These are phyloP conservation scores for Apiospora marii DNA, from an alignment of 2,329 filamentous ascomycete genomes.

Conservation along the genomic window DNA sequence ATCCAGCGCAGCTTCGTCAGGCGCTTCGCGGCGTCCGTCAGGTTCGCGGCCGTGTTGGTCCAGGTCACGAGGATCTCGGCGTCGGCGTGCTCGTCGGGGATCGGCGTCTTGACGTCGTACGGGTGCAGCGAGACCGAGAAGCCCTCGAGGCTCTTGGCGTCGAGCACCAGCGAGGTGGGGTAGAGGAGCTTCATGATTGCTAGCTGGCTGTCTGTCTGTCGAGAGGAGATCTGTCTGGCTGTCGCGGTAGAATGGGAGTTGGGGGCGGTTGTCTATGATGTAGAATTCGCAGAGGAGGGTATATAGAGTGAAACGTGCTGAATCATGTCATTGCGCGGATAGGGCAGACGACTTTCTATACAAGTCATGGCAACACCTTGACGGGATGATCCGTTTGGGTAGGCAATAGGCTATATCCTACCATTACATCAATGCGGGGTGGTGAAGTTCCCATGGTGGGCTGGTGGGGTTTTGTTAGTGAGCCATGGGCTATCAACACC, in stretches of 20 bases:
- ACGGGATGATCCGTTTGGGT: not conserved
- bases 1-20: constrained; percentile 69
- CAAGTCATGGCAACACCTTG: not conserved
- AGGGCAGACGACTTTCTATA: not conserved
- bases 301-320: not conserved
- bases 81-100: constrained; percentile 65
- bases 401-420: not conserved
- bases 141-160: constrained; percentile 62
- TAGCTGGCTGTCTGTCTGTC: not conserved
- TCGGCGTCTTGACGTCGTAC: constrained; percentile 64
- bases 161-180: constrained; percentile 67
- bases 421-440: constrained; percentile 9
- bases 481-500: constrained; percentile 11
- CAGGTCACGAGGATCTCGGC: constrained; percentile 69
- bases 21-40: constrained; percentile 62
- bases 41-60: constrained; percentile 65
- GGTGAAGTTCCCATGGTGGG: not conserved
- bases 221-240: not conserved
- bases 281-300: not conserved
- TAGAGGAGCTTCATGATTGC: constrained; percentile 70
- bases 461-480: constrained; percentile 8
- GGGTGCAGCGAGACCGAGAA: constrained; percentile 64
- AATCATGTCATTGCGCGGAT: not conserved
- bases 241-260: not conserved
- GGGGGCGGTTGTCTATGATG: not conserved